Evolutionary conservation across 2,329 filamentous ascomycete genomes (phyloP).

Genomic region (Eutypa lata): DNA sequence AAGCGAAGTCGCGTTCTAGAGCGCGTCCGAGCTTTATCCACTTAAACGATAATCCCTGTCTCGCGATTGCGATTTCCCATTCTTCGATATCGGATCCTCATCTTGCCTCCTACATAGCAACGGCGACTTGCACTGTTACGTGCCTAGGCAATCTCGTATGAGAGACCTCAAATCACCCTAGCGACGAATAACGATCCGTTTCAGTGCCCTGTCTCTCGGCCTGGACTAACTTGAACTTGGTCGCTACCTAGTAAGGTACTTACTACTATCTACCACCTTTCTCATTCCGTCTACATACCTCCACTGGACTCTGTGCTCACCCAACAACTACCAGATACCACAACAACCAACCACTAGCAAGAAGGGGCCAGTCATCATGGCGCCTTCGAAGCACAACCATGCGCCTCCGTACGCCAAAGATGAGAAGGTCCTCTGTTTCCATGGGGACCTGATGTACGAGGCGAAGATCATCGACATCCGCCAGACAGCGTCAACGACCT

Average conservation of each 20-base stretch:
- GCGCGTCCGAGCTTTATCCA: not conserved
- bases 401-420: conserved; percentile 64
- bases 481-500: conserved; percentile 2
- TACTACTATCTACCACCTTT: not conserved
- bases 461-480: conserved; percentile 85
- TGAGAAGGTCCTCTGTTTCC: conserved; percentile 94
- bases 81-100: no score
- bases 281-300: not conserved
- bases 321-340: no score
- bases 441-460: conserved; percentile 95
- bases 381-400: conserved; percentile 38
- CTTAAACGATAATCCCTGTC: not conserved
- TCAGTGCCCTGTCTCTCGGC: not conserved
- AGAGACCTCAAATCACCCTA: no score
- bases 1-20: not conserved
- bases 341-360: not conserved
- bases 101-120: no score
- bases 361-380: conserved; percentile 26
- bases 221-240: not conserved
- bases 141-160: no score
- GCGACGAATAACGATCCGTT: no score
- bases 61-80: not conserved
- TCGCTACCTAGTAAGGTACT: not conserved
- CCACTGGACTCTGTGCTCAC: no score
- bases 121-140: no score